A percentile compares a stretch with the other conserved stretches of the same genome.
These are phyloP conservation scores for Aspergillus tanneri DNA, from an alignment of 2,329 filamentous ascomycete genomes.

Conservation along the genomic window DNA sequence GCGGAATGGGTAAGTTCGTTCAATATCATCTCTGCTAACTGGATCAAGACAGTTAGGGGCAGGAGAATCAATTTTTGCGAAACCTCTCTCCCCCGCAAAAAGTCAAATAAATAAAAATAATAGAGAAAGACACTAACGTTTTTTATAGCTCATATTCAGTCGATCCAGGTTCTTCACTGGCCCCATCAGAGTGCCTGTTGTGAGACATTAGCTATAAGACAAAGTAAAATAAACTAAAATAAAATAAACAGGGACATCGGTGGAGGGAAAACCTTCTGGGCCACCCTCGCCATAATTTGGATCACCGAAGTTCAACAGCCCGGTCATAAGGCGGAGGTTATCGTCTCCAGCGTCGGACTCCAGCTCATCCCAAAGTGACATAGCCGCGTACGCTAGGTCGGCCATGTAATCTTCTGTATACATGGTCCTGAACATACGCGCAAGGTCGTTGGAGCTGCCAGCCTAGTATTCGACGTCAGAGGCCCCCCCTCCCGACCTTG, in stretches of 20 bases:
- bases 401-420: not conserved
- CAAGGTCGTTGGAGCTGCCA: not conserved
- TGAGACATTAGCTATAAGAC: too few species aligned
- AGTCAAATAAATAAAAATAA: too few species aligned
- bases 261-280: not conserved
- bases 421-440: not conserved
- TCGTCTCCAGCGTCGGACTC: not conserved
- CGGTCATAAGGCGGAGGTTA: not conserved
- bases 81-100: too few species aligned
- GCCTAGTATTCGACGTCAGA: too few species aligned
- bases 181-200: not conserved
- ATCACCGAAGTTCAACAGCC: not conserved
- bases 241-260: too few species aligned
- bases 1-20: too few species aligned
- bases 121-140: too few species aligned
- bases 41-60: too few species aligned
- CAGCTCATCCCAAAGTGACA: not conserved
- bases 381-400: not conserved
- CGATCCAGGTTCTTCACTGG: not conserved
- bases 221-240: too few species aligned
- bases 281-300: not conserved
- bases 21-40: too few species aligned
- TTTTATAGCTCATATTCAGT: not conserved
- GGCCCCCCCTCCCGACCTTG: too few species aligned
- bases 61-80: too few species aligned